Evolutionary conservation across 768 basidiomycete genomes (phyloP), one percentile per base, ranked within the genome.

Genomic region (Suillus paluster): DNA sequence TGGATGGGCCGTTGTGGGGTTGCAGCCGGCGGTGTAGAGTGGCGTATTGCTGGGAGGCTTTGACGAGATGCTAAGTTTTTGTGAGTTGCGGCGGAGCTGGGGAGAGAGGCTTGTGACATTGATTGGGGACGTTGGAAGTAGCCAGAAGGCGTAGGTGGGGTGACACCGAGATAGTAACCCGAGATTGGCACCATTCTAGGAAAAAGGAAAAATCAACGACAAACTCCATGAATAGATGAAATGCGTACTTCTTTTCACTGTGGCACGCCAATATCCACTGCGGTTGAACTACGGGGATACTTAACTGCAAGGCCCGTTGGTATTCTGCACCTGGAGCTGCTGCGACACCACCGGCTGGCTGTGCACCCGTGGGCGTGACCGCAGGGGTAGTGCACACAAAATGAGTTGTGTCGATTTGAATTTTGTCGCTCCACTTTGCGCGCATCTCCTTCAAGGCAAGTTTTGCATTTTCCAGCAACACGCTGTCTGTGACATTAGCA

Each of bases 341-440:
- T 17, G 81, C 77, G 12, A 79, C 77, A 59, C 80, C 83, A 1
- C 88, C 86, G 10, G 82, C 79, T 0, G 82, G 82, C 61, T 79
- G 82, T 11, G 86, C 86, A 36, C 85, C 89, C 11, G 74, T 68
- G 0, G 87, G 84, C 0, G 86, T 88, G 11, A 86, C 83, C 1
- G 88, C 90, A 3, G 95, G 94, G 0, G 92, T 94, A 19, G 95
- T 97, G 72, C 95, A 97, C 45, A 98, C 95, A 67, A 97, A 99
- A 75, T 99, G 97, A 0, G 96, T 98, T 11, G 97, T 99, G 71
- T 99, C 97, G 61, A 99, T 96, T 78, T 96, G 93, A 44, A 99
- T 95, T 70, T 87, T 91, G 66, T 96, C 91, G 69, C 88, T 92
- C 89, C 91, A 95, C 66, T 90, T 90, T 0, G 94, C 97, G 45